Base-by-base conservation (phyloP, 257 asterid genomes). In the Ocimum tenuiflorum region DNA sequence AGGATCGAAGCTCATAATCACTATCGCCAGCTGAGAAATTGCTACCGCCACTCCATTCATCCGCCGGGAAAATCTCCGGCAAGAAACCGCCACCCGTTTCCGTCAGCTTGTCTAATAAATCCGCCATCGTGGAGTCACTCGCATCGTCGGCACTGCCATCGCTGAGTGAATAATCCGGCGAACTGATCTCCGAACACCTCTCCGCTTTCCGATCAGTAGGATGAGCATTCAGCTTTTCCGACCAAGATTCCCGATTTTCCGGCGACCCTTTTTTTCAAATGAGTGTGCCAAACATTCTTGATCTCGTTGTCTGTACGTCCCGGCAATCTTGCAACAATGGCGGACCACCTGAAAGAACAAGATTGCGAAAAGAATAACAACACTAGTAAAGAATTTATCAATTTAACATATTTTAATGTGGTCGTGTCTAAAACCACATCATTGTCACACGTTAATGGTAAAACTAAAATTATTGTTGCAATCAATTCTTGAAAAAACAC, bases 261-360 rank as follows among this genome's bases (percentile, higher is more conserved):
- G 18, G 41, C 29, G 36, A 65, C 6, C 61, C 18, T 71, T 57
- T 80, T 81, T 73, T 81, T 81, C 67, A 81, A 72, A 47, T 72
- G 71, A n/a, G 83, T 78, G 60, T 81, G 70, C 86, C 86, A 81
- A 10, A 81, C 70, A 27, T 81, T 81, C 17, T 81, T 81, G 1
- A 81, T 81, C 42, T 81, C 86, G 71, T 81, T 81, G 65, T 81
- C 86, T 0, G 86, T 81, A 1, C 86, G 81, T 52, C 86, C 86
- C 9, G 86, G 79, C 42, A 81, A 75, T 72, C 63, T 72, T 15
- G 83, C 76, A 42, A 82, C 86, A 27, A 81, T 81, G 20, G 64
- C 70, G 3, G 83, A 78, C 86, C 86, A 81, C 72, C 86, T 81
- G 77, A 17, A 0, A 41, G n/a, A 60, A 23, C 33, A n/a, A n/a